Evolutionary conservation across 176 grass and related monocot genomes (phyloP).

Genomic region (Pontederia paniculata): DNA sequence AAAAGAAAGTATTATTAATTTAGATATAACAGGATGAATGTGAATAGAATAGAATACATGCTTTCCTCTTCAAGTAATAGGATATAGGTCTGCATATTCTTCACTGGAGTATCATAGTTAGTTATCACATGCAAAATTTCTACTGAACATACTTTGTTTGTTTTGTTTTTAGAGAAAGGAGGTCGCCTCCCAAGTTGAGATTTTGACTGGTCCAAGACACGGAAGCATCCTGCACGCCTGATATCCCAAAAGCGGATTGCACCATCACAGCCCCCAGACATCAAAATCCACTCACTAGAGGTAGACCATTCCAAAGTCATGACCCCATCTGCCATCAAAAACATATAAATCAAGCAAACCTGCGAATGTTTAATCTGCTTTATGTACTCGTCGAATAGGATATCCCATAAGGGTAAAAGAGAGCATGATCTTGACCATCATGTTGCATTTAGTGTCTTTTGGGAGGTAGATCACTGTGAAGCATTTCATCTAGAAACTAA

Average conservation of each 20-base stretch:
- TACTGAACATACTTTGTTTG: conserved; percentile 30
- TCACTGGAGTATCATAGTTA: too few relatives aligned
- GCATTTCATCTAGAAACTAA: not conserved
- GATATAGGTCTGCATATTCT: too few relatives aligned
- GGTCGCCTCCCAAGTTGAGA: conserved; percentile 72
- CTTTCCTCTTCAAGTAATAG: too few relatives aligned
- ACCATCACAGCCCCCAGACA: conserved; percentile 72
- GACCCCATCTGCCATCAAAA: conserved; percentile 60
- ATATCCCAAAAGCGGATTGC: conserved; percentile 98
- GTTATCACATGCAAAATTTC: not conserved
- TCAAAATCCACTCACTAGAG: conserved; percentile 78
- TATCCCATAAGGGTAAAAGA: not conserved
- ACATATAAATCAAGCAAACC: conserved; percentile 3
- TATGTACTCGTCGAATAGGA: not conserved
- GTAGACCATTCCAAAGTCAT: conserved; percentile 92
- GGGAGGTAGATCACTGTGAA: too few relatives aligned
- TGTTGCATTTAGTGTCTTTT: too few relatives aligned
- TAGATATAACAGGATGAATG: too few relatives aligned
- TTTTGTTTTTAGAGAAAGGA: conserved; percentile 32
- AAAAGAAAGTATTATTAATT: too few relatives aligned
- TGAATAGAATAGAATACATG: too few relatives aligned
- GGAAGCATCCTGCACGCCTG: conserved; percentile 72
- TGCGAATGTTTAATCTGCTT: not conserved
- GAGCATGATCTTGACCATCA: not conserved
- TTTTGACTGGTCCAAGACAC: conserved; percentile 70